Evolutionary conservation across 2,329 filamentous ascomycete species (phyloP), one percentile per base, ranked within the genome.

Genomic region (Celoporthe dispersa): DNA sequence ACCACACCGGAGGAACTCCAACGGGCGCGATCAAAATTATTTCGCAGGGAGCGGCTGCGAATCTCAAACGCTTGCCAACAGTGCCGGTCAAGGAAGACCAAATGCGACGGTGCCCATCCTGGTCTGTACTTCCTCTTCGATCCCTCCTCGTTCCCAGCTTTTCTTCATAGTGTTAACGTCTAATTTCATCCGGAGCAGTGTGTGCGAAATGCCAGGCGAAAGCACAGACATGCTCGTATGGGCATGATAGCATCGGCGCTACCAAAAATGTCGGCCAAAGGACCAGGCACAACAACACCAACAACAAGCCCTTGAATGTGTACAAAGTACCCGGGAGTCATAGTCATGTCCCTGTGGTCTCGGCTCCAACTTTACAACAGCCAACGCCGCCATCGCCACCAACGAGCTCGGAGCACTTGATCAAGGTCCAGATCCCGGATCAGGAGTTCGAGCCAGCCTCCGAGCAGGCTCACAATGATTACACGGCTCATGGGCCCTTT

Each of bases 41-140:
- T 35, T 1, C 53, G 19, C 28, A 44, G 48, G 28, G 19, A 65
- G 48, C 61, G 37, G n/a, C 7, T 48, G 3, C 64, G 63, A 48
- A 48, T 68, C 22, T 28, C 67, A 7, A 59, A 65, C 63, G 82
- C 82, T 2, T 84, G 82, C 70, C 79, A 83, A 64, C 78, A 78
- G 6, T 84, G 82, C 70, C 79, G 82, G 14, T 72, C 73, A 5
- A 79, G 79, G 67, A 84, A 84, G 73, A 77, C 83, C 60, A 80
- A 81, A 63, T 84, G 82, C 55, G 81, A 84, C 68, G 82, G 82
- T 51, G 74, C 75, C 19, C 78, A 81, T 44, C 80, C 80, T 70
- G 76, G 80, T 81, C 73, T 71, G 77, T 73, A 57, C 77, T 14
- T 78, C 76, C 57, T 79, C 78, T 66, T 76, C 72, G 7, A 19